Evolutionary conservation across 805 yeast species (phyloP).

Genomic region (Cyberlindnera subsufficiens): DNA sequence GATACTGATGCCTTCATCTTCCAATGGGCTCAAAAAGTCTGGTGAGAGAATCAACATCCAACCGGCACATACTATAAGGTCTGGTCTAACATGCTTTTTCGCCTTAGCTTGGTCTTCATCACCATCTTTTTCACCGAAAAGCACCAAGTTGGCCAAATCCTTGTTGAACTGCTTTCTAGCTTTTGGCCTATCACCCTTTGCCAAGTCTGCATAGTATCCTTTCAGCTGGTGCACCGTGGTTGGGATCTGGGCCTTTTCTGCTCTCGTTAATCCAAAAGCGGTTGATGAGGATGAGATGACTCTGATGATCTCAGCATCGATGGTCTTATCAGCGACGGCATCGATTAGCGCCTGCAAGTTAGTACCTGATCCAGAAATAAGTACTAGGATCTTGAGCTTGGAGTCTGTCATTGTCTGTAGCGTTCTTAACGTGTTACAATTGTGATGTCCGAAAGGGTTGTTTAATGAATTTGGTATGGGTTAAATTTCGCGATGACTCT

Average conservation of each 20-base stretch:
- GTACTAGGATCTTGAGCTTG: slow-evolving; percentile 41
- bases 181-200: slow-evolving; percentile 57
- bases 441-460: too few relatives aligned
- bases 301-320: slow-evolving; percentile 48
- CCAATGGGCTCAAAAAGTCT: slow-evolving; percentile 62
- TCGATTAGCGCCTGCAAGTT: slow-evolving; percentile 92
- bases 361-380: slow-evolving; percentile 95
- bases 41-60: slow-evolving; percentile 94
- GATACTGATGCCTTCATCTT: slow-evolving; percentile 59
- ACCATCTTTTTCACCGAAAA: slow-evolving; percentile 40
- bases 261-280: slow-evolving; percentile 88
- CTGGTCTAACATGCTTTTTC: slow-evolving; percentile 48
- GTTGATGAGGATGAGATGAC: slow-evolving; percentile 80
- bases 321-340: slow-evolving; percentile 38
- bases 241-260: slow-evolving; percentile 63
- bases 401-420: too few relatives aligned
- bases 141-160: slow-evolving; percentile 68
- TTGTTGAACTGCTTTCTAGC: slow-evolving; percentile 70
- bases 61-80: slow-evolving; percentile 93
- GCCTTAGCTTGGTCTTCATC: slow-evolving; percentile 16
- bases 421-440: too few relatives aligned
- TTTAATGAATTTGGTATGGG: too few relatives aligned
- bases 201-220: slow-evolving; percentile 64
- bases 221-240: slow-evolving; percentile 67
- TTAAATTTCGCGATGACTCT: too few relatives aligned